phyloP scores from a whole-genome alignment of 148 eudicot species.

The Amaranthus palmeri region DNA sequence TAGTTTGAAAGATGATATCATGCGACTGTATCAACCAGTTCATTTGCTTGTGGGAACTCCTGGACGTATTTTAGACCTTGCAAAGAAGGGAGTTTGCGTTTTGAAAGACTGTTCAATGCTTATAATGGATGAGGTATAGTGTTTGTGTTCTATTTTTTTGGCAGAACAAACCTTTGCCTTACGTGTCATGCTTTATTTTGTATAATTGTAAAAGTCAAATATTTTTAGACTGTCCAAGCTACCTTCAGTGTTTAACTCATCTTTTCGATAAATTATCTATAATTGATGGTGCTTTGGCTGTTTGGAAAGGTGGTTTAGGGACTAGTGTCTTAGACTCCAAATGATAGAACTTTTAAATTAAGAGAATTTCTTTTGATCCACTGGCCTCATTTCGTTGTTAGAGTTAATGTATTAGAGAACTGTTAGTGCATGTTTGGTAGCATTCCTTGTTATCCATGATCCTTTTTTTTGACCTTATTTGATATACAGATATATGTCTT shows the following conservation, averaged over 20 bases:
- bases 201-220: neutral
- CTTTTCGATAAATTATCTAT: too few relatives aligned
- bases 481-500: neutral
- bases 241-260: too few relatives aligned
- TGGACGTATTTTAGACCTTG: constrained; percentile 76
- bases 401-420: neutral
- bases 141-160: neutral
- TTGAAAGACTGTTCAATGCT: constrained; percentile 81
- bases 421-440: neutral
- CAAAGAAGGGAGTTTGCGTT: constrained; percentile 76
- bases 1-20: constrained; percentile 82
- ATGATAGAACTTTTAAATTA: neutral
- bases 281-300: neutral
- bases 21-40: constrained; percentile 88
- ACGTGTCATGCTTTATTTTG: neutral
- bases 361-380: neutral
- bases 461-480: neutral
- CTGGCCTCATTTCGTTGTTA: neutral
- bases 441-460: neutral
- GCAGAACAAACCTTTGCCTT: neutral
- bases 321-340: neutral
- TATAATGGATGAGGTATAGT: constrained; percentile 88
- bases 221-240: too few relatives aligned
- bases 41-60: constrained; percentile 93
- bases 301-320: neutral